Evolutionary conservation across 768 basidiomycete genomes (phyloP).

Genomic region (Jaapia argillacea): DNA sequence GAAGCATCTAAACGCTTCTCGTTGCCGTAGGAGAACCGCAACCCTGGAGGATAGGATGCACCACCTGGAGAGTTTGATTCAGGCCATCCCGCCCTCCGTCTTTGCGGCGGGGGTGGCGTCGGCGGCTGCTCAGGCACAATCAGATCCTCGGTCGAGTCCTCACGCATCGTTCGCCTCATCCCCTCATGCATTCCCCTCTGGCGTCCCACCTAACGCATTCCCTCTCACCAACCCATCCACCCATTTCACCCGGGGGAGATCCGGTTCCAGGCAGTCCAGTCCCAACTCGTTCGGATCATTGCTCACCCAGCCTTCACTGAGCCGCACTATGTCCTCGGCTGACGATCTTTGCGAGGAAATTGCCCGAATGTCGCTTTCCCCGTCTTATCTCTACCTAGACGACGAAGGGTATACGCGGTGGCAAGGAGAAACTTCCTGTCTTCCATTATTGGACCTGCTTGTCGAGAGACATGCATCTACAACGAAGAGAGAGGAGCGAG

Average conservation of each 20-base stretch:
- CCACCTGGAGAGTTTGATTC: slow-evolving; percentile 75
- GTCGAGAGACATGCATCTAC: slow-evolving; percentile 54
- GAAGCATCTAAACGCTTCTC: neutral
- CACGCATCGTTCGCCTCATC: slow-evolving; percentile 29
- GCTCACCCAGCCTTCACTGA: slow-evolving; percentile 14
- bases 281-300: slow-evolving; percentile 33
- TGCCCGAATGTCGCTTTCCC: slow-evolving; percentile 55
- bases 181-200: slow-evolving; percentile 33
- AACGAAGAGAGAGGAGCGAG: slow-evolving; percentile 23
- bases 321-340: slow-evolving; percentile 7
- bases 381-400: slow-evolving; percentile 79
- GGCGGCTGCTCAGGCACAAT: slow-evolving; percentile 20
- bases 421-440: slow-evolving; percentile 90
- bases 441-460: slow-evolving; percentile 79
- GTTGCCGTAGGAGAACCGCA: slow-evolving; percentile 49
- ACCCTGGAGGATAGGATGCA: slow-evolving; percentile 87
- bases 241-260: slow-evolving; percentile 45
- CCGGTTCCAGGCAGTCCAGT: slow-evolving; percentile 35
- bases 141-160: slow-evolving; percentile 20
- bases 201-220: slow-evolving; percentile 70
- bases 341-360: slow-evolving; percentile 49
- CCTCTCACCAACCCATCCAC: slow-evolving; percentile 76
- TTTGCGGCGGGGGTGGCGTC: slow-evolving; percentile 47
- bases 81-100: slow-evolving; percentile 74
- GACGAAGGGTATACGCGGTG: slow-evolving; percentile 82